A percentile compares a stretch with the other conserved stretches of the same genome.
phyloP scores from a whole-genome alignment of 75 land plant species.

The Pinus tabuliformis region DNA sequence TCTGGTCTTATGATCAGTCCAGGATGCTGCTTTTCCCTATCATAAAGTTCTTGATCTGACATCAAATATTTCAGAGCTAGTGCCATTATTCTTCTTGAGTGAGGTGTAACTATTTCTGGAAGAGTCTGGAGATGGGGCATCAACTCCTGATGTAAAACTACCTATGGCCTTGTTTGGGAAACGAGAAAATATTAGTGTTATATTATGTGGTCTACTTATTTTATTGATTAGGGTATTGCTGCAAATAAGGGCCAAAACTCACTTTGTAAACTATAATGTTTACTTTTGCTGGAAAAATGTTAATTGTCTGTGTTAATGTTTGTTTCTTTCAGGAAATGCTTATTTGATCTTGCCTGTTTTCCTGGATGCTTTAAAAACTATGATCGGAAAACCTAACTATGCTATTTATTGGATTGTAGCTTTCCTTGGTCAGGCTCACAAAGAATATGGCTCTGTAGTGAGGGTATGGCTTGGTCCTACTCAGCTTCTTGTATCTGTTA shows the following conservation, averaged over 20 bases:
- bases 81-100: not conserved
- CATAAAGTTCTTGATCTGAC: not conserved
- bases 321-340: not conserved
- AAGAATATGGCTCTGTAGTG: constrained; percentile 56
- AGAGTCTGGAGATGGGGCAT: not conserved
- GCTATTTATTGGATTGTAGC: constrained; percentile 19
- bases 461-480: constrained; percentile 64
- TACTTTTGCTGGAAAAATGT: not conserved
- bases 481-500: constrained; percentile 67
- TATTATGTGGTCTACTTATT: not conserved
- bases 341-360: not conserved
- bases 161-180: not conserved
- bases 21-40: not conserved
- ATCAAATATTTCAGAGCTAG: not conserved
- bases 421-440: constrained; percentile 41
- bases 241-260: not conserved
- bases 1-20: not conserved
- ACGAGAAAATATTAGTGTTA: not conserved
- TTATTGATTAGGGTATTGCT: not conserved
- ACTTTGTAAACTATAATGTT: not conserved
- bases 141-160: not conserved
- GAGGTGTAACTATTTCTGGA: not conserved
- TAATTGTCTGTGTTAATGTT: not conserved
- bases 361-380: not conserved
- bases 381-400: not conserved